Conservation (phyloP, 805 yeast species). For the Starmerella floris region DNA sequence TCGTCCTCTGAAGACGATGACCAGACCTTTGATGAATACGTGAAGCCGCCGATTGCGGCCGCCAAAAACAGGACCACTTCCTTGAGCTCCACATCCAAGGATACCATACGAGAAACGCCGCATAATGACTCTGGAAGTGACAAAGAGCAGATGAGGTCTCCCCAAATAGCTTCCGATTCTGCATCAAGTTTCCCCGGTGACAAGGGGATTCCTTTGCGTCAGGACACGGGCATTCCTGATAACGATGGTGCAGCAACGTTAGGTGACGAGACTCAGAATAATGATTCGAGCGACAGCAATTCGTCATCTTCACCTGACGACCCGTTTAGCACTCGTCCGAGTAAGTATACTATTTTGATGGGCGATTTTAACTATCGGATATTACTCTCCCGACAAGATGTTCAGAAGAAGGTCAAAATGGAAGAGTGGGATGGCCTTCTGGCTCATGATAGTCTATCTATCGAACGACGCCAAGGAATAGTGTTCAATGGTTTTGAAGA, state of each 20-base stretch:
- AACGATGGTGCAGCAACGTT: background rate
- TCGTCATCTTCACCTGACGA: background rate
- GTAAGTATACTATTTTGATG: slow-evolving; percentile 27
- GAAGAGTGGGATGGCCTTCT: slow-evolving; percentile 29
- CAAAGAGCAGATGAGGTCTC: too few relatives aligned
- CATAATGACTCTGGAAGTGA: background rate
- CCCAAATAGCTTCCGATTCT: too few relatives aligned
- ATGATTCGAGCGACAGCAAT: background rate
- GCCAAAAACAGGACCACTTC: background rate
- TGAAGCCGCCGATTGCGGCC: background rate
- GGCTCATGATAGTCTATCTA: slow-evolving; percentile 34
- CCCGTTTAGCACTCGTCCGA: slow-evolving; percentile 1
- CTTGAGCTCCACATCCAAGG: background rate
- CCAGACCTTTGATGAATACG: too few relatives aligned
- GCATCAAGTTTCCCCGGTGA: background rate
- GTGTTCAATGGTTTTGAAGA: slow-evolving; percentile 38
- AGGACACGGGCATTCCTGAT: background rate
- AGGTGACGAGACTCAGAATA: background rate
- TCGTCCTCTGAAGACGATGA: background rate
- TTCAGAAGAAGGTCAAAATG: slow-evolving; percentile 24
- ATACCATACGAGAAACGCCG: background rate
- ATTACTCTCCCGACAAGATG: slow-evolving; percentile 31
- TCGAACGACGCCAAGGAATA: slow-evolving; percentile 27
- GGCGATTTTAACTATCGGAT: slow-evolving; percentile 48
- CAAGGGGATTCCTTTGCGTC: background rate